Evolutionary conservation across 352 stramenopile genomes (phyloP), one percentile per base, ranked within the genome.

Genomic region (Nothophytophthora sp.): DNA sequence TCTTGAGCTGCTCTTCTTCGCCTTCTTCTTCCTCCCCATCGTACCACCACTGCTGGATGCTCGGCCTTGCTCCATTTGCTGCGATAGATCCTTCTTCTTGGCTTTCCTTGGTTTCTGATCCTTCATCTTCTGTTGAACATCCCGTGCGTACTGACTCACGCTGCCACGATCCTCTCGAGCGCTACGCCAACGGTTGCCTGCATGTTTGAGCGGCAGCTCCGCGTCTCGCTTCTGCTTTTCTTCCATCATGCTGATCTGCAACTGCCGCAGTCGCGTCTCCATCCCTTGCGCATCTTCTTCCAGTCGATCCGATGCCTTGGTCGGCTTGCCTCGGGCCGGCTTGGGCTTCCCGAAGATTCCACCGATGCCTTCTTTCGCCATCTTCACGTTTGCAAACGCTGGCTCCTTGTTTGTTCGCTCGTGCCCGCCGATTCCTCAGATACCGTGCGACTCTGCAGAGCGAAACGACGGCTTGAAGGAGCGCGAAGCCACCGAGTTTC

Each of bases 241-340:
- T 41, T 90, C 70, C 3, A 74, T 50, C 74, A 91, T 81, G 12
- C 67, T 74, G 40, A 85, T 38, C 5, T 67, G 65, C 11, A 93
- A 44, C 35, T 86, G 73, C 1, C 62, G 50, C 29, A 93, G 56
- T 9, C 81, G 79, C 41, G 68, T 62, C 35, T 90, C 82, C 82
- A 93, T 93, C 10, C 60, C 63, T 27, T 78, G 68, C 0, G 82
- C 74, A 68, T 93, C 82, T 63, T 81, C 69, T 52, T 90, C 74
- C 3, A 93, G 73, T n/a, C 72, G 67, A 19, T 86, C 67, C 7
- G 76, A 86, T 10, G 73, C 41, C 41, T 78, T 79, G 1, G 12
- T 28, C 22, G 37, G 8, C 16, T 60, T 71, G 13, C 33, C 37
- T 40, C 47, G 46, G 1, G 39, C 12, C 32, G 40, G 18, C 29